Conservation (phyloP, 768 basidiomycete genomes). For the Phanerochaete carnosa region DNA sequence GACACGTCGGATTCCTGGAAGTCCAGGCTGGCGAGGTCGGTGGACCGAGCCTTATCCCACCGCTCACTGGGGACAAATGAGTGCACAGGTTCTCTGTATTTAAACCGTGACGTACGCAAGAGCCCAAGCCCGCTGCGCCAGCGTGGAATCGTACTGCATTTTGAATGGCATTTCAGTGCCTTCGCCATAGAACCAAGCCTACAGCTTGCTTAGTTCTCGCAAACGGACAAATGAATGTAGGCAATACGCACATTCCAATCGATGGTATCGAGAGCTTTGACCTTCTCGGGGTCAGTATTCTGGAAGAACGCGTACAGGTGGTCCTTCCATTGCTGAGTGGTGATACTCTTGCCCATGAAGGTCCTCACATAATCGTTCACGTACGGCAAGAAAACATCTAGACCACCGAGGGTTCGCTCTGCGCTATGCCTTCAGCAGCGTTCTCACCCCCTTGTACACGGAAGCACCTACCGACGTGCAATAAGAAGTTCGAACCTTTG, state of each 20-base stretch:
- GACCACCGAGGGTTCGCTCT: constrained; percentile 76
- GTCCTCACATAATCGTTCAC: constrained; percentile 78
- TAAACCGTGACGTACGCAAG: constrained; percentile 41
- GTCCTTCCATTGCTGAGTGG: constrained; percentile 78
- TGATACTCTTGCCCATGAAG: constrained; percentile 80
- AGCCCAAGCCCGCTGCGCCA: constrained; percentile 66
- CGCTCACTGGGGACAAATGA: constrained; percentile 25
- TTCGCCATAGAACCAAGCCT: constrained; percentile 85
- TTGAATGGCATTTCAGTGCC: constrained; percentile 70
- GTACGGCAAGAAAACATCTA: constrained; percentile 83
- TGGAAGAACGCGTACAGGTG: constrained; percentile 74
- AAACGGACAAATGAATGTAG: background rate
- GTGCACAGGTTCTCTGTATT: background rate
- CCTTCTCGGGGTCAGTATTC: constrained; percentile 44
- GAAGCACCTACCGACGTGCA: constrained; percentile 63
- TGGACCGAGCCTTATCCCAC: constrained; percentile 66
- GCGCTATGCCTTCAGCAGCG: background rate
- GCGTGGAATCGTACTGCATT: constrained; percentile 69
- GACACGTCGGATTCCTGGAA: constrained; percentile 63
- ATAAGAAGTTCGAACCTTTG: constrained; percentile 86
- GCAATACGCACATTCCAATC: constrained; percentile 67
- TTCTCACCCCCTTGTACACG: background rate
- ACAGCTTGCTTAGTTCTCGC: background rate
- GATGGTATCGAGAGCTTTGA: constrained; percentile 62
- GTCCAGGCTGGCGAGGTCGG: constrained; percentile 41